Base-by-base conservation (phyloP, 1,284 basidiomycete genomes). In the Tremellales sp. region DNA sequence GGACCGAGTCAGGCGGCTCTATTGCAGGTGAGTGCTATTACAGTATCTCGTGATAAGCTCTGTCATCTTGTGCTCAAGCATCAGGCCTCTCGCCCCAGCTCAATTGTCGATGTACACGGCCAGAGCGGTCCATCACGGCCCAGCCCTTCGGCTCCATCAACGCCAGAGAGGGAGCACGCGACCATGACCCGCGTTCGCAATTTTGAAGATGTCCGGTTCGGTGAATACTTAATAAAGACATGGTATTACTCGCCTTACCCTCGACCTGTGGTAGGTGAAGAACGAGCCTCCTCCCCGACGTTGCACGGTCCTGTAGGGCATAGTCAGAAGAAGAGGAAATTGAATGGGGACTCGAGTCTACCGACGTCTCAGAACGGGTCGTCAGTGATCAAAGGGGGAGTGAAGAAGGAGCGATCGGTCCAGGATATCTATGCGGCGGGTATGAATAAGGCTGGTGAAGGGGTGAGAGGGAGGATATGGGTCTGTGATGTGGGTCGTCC, bases 241-340 rank as follows among this genome's bases (percentile, higher is more conserved):
- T 73, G 73, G 71, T 90, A 91, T 74, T 89, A 85, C 70, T 91
- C 89, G 2, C 89, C 89, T 1, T 92, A 91, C 67, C 89, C 89
- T 13, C 71, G 86, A 26, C 79, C 78, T 1, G 15, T 46, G 22
- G 31, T 42, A 29, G 13, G 13, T 15, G 10, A 83, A 86, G 56
- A 74, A 77, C 12, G 85, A 87, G 10, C 26, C 43, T 21, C 21
- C 41, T 7, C 17, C 40, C 35, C n/a, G 45, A 13, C 33, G 27
- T 12, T 31, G n/a, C 25, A 1, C 10, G 17, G 13, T 4, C 25
- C 23, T 8, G n/a, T n/a, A n/a, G n/a, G n/a, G n/a, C n/a, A 40
- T 21, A 40, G 5, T 5, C 4, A 24, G n/a, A 40, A 40, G 39
- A 10, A 21, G 19, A 21, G 39, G 19, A 40, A 23, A 24, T 23